Evolutionary conservation across 768 basidiomycete genomes (phyloP).

Genomic region (Russula olivacea): DNA sequence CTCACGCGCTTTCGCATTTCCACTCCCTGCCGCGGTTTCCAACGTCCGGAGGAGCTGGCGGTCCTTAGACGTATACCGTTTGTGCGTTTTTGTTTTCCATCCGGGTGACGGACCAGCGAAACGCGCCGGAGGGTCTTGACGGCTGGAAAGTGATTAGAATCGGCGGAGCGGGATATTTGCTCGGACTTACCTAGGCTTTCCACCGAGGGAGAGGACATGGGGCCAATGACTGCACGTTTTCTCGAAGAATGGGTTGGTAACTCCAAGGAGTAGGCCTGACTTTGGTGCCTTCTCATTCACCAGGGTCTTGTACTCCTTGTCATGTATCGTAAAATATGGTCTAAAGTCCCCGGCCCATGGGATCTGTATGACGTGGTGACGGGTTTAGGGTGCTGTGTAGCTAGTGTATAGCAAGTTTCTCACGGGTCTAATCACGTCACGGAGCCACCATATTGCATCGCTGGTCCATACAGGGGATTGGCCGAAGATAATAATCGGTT

Average conservation of each 20-base stretch:
- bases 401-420: conserved; percentile 23
- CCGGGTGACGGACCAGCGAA: conserved; percentile 55
- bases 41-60: conserved; percentile 62
- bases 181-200: conserved; percentile 43
- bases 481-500: conserved; percentile 83
- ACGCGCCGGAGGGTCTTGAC: not conserved
- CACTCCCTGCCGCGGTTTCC: conserved; percentile 49
- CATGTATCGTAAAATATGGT: conserved; percentile 96
- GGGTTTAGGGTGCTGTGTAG: not conserved
- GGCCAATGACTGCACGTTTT: conserved; percentile 81
- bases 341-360: conserved; percentile 80
- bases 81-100: conserved; percentile 75
- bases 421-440: conserved; percentile 81
- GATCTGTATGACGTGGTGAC: conserved; percentile 43
- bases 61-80: conserved; percentile 83
- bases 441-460: conserved; percentile 88
- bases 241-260: conserved; percentile 86
- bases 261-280: conserved; percentile 69
- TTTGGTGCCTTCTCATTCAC: conserved; percentile 81
- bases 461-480: conserved; percentile 75
- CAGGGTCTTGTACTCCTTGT: conserved; percentile 67
- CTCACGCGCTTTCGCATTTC: conserved; percentile 49
- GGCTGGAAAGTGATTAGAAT: not conserved
- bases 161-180: not conserved
- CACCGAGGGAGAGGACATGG: conserved; percentile 65